Base-by-base conservation (phyloP, 208 protist genomes). In the Leishmania major region DNA sequence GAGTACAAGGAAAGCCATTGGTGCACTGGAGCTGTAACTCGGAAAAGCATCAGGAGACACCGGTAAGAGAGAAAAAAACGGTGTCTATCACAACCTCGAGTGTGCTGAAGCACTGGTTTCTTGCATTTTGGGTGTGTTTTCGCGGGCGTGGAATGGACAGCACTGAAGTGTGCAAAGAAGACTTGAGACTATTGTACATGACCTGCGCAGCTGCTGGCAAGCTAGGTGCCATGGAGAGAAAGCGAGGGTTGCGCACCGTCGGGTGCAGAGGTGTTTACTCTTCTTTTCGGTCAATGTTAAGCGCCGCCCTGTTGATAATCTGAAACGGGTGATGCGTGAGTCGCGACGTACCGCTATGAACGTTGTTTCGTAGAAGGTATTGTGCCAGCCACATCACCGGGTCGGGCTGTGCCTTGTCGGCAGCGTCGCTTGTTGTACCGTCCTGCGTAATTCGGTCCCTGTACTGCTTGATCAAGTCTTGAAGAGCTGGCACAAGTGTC, bases 291-390 rank as follows among this genome's bases (percentile, higher is more conserved):
- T 53, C 28, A 0, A 25, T 66, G 57, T 90, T 90, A 43, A 94
- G 67, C n/a, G 89, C 75, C 43, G 88, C 89, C 51, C 85, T 85
- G 81, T 91, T 94, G 19, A 94, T 85, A 37, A 91, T 77, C 35
- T 89, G 81, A 80, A 92, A 94, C 1, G 91, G 91, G 73, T 96
- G 91, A 45, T 77, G 53, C 28, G 49, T 37, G n/a, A 94, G 80
- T 35, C 87, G 89, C 2, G 80, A 90, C 6, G 80, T 80, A n/a
- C 87, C 87, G 45, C 85, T 43, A 15, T 79, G 76, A 66, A 79
- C 72, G 84, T 94, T 94, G 84, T 96, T 96, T 43, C 93, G 87
- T 60, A 96, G 82, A 19, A 96, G 84, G 59, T 95, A 96, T 59
- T 95, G 93, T 35, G 93, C 90, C 6, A 96, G 79, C 90, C 91